Percentiles rank a stretch among this genome's conserved stretches.
Evolutionary conservation across 352 stramenopile species (phyloP).

Genomic region (Phytophthora pseudosyringae): DNA sequence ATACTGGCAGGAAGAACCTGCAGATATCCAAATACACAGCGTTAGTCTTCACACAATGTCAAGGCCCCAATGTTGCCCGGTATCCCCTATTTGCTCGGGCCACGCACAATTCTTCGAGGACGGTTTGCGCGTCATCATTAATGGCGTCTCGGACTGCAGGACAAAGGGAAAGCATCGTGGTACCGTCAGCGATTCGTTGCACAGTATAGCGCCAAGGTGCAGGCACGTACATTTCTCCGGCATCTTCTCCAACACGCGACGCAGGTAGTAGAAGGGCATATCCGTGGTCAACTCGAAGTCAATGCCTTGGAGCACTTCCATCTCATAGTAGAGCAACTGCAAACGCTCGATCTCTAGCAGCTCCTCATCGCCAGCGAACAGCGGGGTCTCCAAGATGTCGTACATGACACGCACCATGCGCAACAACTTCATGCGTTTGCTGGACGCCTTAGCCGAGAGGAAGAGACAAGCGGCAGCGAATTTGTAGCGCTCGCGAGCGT

Average conservation of each 20-base stretch:
- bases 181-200: constrained; percentile 1
- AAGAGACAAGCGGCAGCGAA: constrained; percentile 86
- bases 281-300: constrained; percentile 83
- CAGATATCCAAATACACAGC: background rate
- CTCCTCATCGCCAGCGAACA: constrained; percentile 80
- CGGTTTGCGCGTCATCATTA: constrained; percentile 51
- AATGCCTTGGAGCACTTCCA: constrained; percentile 83
- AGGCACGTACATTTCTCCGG: constrained; percentile 69
- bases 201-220: background rate
- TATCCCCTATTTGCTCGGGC: background rate
- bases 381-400: constrained; percentile 76
- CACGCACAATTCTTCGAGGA: constrained; percentile 76
- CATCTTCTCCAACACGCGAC: constrained; percentile 68
- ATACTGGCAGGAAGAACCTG: constrained; percentile 78
- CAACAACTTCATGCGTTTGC: constrained; percentile 88
- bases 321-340: constrained; percentile 87
- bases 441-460: constrained; percentile 79
- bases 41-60: background rate
- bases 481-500: constrained; percentile 80
- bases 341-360: constrained; percentile 87
- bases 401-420: constrained; percentile 89
- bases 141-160: constrained; percentile 57
- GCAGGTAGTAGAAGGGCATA: constrained; percentile 79
- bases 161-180: constrained; percentile 5
- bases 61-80: background rate